These are phyloP conservation scores for Pharus latifolius DNA, from an alignment of 176 grass and related monocot genomes.

Conservation along the genomic window DNA sequence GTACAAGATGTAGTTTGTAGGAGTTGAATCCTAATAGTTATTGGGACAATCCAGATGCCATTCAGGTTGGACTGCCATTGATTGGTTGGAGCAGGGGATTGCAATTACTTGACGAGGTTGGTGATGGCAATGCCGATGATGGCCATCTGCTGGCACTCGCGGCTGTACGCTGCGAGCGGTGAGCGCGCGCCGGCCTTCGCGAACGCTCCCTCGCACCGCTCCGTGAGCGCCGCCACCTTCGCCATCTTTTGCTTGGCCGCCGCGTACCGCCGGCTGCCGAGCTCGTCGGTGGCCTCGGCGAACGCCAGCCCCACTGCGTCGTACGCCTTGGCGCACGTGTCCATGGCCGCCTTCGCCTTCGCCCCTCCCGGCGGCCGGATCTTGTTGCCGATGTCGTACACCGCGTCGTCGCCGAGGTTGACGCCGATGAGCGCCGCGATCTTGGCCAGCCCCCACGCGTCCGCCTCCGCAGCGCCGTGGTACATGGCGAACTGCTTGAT, in stretches of 20 bases:
- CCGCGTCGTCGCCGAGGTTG: slow-evolving; percentile 24
- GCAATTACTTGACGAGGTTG: slow-evolving; percentile 19
- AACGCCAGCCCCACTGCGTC: slow-evolving; percentile 17
- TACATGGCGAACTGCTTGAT: slow-evolving; percentile 10
- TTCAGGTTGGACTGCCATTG: too few species aligned
- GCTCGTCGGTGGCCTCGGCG: slow-evolving; percentile 24
- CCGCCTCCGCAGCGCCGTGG: slow-evolving; percentile 30
- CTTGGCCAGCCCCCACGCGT: slow-evolving; percentile 21
- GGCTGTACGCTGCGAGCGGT: slow-evolving; percentile 19
- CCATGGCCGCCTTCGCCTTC: neutral
- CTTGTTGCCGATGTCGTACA: slow-evolving; percentile 15
- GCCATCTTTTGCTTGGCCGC: neutral
- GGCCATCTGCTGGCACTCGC: slow-evolving; percentile 10
- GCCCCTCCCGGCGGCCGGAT: slow-evolving; percentile 3
- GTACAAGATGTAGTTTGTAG: too few species aligned
- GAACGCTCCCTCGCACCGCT: slow-evolving; percentile 19
- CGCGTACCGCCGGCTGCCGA: slow-evolving; percentile 4
- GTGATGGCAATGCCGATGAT: slow-evolving; percentile 29
- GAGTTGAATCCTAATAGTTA: too few species aligned
- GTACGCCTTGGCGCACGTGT: slow-evolving; percentile 14
- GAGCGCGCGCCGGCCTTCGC: neutral
- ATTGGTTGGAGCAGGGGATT: too few species aligned
- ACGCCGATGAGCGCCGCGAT: slow-evolving; percentile 32
- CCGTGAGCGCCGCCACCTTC: neutral
- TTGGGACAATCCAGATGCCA: too few species aligned